Percentiles rank a stretch among this genome's conserved stretches.
phyloP scores from a whole-genome alignment of 352 stramenopile species.

The Pythium brassicae region DNA sequence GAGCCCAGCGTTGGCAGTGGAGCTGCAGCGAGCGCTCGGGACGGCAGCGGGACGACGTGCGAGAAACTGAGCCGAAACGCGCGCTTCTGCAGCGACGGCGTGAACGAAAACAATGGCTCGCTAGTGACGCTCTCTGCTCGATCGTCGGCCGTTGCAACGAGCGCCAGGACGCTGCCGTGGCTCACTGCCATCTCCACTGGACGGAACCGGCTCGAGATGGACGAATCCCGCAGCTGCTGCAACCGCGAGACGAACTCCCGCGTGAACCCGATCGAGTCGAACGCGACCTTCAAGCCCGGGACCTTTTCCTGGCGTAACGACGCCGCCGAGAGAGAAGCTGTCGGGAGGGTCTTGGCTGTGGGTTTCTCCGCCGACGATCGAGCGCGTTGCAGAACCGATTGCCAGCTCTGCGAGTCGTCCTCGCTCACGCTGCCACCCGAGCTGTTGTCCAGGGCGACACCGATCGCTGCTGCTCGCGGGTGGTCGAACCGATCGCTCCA shows the following conservation, averaged over 20 bases:
- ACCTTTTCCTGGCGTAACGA: not conserved
- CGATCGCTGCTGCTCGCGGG: not conserved
- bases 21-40: not conserved
- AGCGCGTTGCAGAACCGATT: conserved; percentile 8
- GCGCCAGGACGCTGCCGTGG: conserved; percentile 22
- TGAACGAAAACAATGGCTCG: conserved; percentile 32
- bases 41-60: conserved; percentile 19
- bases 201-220: conserved; percentile 42
- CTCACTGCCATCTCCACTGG: conserved; percentile 44
- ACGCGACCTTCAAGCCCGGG: conserved; percentile 32
- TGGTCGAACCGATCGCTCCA: not conserved
- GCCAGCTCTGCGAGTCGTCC: conserved; percentile 9
- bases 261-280: conserved; percentile 42
- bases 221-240: conserved; percentile 39
- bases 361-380: not conserved
- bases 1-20: not conserved
- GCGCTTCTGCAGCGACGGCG: conserved; percentile 42
- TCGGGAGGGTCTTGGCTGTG: not conserved
- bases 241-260: conserved; percentile 32
- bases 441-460: not conserved
- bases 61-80: conserved; percentile 36
- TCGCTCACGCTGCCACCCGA: not conserved
- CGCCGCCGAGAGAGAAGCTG: too few relatives aligned
- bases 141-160: conserved; percentile 4
- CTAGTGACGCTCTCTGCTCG: too few relatives aligned